phyloP scores from a whole-genome alignment of 371 early-diverging fungal species.

The Actinomortierella wolfii region DNA sequence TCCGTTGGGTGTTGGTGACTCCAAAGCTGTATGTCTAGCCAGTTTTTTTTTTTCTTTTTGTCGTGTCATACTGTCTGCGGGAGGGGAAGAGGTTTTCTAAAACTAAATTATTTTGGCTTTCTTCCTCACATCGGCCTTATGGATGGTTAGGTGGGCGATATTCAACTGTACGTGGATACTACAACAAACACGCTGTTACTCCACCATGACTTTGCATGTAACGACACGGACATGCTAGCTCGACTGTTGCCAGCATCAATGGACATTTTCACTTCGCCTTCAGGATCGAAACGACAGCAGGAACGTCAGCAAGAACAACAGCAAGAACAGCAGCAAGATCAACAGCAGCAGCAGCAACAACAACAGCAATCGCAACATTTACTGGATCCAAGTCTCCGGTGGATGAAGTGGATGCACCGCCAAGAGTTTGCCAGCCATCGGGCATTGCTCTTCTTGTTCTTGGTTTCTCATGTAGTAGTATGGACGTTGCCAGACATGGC shows the following conservation, averaged over 20 bases:
- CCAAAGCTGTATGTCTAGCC: background rate
- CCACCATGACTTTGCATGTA: constrained; percentile 26
- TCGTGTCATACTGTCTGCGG: background rate
- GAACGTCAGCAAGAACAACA: background rate
- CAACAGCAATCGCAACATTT: background rate
- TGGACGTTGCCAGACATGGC: constrained; percentile 31
- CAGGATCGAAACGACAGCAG: constrained; percentile 31
- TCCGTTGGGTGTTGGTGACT: background rate
- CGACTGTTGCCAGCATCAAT: constrained; percentile 17
- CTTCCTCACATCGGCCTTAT: background rate
- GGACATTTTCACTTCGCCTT: constrained; percentile 10
- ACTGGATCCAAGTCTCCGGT: constrained; percentile 11
- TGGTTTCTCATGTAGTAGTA: constrained; percentile 36
- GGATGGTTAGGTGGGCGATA: constrained; percentile 39
- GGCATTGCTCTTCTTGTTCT: constrained; percentile 30
- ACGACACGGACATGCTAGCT: constrained; percentile 30
- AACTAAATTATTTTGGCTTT: no score
- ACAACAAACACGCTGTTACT: constrained; percentile 28
- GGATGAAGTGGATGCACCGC: constrained; percentile 40
- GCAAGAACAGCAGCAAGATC: background rate
- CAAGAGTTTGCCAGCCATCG: constrained; percentile 43
- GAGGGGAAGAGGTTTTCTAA: no score
- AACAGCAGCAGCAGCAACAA: background rate
- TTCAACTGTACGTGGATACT: constrained; percentile 21
- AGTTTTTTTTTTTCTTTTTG: background rate